Base-by-base conservation (phyloP, 352 stramenopile genomes). In the Vaucheria bursata region DNA sequence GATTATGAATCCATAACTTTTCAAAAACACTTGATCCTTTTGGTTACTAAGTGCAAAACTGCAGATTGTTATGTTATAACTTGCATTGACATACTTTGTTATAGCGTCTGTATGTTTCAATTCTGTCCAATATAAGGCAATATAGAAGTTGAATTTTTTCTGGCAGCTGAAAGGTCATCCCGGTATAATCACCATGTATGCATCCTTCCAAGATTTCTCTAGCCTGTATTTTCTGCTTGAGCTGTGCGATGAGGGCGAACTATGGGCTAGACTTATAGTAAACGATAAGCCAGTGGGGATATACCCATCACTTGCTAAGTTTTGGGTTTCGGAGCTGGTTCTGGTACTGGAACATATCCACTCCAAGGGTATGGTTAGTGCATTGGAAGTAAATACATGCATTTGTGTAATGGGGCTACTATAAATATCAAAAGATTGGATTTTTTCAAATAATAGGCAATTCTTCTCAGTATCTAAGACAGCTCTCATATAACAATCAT, bases 201-300 rank as follows among this genome's bases (percentile, higher is more conserved):
- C 96, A 73, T 95, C 94, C 6, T 98, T 98, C 87, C 92, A 98
- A 85, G 94, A 98, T 84, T 90, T 95, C 36, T 37, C 49, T 67
- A 81, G 32, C 12, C 80, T 99, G 8, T 98, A 98, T 83, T 98
- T 97, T 83, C 82, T 98, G 32, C 90, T 98, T 83, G 94, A 99
- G 73, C 86, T 96, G 31, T 88, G 96, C 68, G 81, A 91, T 25
- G 89, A 89, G 0, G 90, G 90, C 37, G 95, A 98, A 84, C 81
- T 98, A 32, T 96, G 97, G 84, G 87, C 91, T 52, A 83, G 90
- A 8, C 87, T 98, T 74, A 87, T 96, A 33, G 85, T 91, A 38
- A 86, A 92, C 45, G 88, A 87, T 4, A 87, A 85, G 31, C 87
- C 91, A 25, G 83, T 95, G 36, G 90, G 89, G 1, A 82, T 91